Conservation (phyloP, 768 basidiomycete genomes). For the Trichaptum fuscoviolaceum region DNA sequence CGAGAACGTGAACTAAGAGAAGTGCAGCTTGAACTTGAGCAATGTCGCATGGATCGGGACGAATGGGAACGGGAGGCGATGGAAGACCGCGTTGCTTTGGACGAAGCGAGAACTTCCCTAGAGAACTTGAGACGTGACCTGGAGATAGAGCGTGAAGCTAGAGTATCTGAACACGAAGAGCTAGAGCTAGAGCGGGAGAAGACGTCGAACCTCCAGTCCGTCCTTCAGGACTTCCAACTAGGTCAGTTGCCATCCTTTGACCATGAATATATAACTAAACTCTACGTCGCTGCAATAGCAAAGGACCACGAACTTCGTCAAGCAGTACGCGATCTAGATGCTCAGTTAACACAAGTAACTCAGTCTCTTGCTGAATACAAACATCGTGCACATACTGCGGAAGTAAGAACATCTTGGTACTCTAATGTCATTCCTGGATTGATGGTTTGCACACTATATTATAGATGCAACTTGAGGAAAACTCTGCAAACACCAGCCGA, state of each 20-base stretch:
- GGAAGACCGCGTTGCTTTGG: conserved; percentile 64
- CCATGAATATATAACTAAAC: conserved; percentile 4
- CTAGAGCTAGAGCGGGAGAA: conserved; percentile 70
- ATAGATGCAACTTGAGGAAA: conserved; percentile 76
- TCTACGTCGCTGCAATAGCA: conserved; percentile 38
- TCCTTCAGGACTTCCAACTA: conserved; percentile 91
- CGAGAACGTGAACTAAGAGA: conserved; percentile 82
- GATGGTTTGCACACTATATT: conserved; percentile 7
- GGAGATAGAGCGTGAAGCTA: conserved; percentile 57
- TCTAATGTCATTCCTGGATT: conserved; percentile 2
- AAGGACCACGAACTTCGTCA: conserved; percentile 88
- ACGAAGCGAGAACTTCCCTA: conserved; percentile 57
- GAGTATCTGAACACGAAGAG: conserved; percentile 49
- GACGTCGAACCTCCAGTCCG: conserved; percentile 80
- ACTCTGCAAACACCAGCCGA: conserved; percentile 56
- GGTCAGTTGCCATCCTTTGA: conserved; percentile 43
- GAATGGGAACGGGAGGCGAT: conserved; percentile 60
- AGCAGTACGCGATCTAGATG: conserved; percentile 78
- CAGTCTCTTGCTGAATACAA: conserved; percentile 87
- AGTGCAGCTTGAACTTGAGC: conserved; percentile 80
- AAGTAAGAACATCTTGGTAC: conserved; percentile 42
- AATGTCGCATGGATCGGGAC: conserved; percentile 75
- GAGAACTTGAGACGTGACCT: conserved; percentile 58
- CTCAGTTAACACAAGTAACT: conserved; percentile 62
- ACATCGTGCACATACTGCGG: conserved; percentile 80